phyloP scores from a whole-genome alignment of 305 asterid genomes.

The Fraxinus paxiana region DNA sequence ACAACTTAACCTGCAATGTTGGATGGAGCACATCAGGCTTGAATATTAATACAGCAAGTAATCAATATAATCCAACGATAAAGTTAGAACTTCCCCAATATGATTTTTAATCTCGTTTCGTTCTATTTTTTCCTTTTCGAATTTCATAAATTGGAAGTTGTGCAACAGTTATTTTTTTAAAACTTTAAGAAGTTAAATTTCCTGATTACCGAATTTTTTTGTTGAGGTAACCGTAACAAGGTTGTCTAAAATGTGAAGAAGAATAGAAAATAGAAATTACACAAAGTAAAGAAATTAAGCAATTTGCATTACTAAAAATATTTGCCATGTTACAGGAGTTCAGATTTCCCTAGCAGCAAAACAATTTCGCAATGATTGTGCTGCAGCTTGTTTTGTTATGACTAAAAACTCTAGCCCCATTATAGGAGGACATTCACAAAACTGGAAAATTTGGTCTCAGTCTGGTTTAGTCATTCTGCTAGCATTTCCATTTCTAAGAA shows the following conservation, averaged over 20 bases:
- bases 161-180: not conserved
- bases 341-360: not conserved
- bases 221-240: not conserved
- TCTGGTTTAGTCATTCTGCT: not conserved
- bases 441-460: not conserved
- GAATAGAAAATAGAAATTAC: not conserved
- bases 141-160: not conserved
- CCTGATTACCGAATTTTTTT: not conserved
- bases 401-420: not conserved
- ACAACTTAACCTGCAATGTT: conserved; percentile 69
- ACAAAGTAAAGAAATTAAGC: not conserved
- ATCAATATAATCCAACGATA: conserved; percentile 4
- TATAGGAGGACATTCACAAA: not conserved
- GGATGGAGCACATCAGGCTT: conserved; percentile 18
- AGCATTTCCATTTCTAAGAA: not conserved
- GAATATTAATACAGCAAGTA: conserved; percentile 7
- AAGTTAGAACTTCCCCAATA: conserved; percentile 4
- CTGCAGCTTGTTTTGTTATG: not conserved
- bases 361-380: not conserved
- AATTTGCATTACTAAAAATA: not conserved
- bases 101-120: not conserved
- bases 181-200: not conserved
- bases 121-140: not conserved
- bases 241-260: not conserved
- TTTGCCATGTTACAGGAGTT: not conserved